Conservation (phyloP, 495 filamentous ascomycete species). For the Aspergillus olivimuriae region DNA sequence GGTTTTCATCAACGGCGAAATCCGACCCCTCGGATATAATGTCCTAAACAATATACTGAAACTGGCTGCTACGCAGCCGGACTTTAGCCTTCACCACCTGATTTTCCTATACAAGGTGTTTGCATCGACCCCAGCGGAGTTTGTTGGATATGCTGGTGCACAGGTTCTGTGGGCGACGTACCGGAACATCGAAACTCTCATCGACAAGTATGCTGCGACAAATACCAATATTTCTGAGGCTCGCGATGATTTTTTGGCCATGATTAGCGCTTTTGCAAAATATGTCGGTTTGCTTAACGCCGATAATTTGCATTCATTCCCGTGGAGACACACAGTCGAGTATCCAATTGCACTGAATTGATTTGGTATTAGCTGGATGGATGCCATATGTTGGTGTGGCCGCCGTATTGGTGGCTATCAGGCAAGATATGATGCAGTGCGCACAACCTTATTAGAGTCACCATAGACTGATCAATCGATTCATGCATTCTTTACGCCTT, state of each 20-base stretch:
- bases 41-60: conserved; percentile 9
- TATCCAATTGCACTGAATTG: background rate
- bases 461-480: no score
- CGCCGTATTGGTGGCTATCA: no score
- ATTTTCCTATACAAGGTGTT: conserved; percentile 6
- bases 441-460: no score
- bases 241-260: conserved; percentile 7
- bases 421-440: no score
- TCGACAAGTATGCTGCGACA: background rate
- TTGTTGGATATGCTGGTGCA: conserved; percentile 6
- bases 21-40: conserved; percentile 8
- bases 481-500: no score
- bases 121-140: conserved; percentile 5
- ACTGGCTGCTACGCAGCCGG: conserved; percentile 3
- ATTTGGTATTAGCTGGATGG: no score
- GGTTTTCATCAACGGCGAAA: conserved; percentile 8
- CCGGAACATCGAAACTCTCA: conserved; percentile 6
- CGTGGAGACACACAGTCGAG: conserved; percentile 8
- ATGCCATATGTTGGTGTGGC: no score
- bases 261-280: conserved; percentile 9
- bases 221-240: conserved; percentile 4
- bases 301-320: conserved; percentile 9
- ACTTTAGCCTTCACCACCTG: conserved; percentile 8
- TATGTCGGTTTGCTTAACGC: conserved; percentile 12
- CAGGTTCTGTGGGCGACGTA: conserved; percentile 3